Base-by-base conservation (phyloP, 345 rosid genomes). In the Citrus mangshanensis region DNA sequence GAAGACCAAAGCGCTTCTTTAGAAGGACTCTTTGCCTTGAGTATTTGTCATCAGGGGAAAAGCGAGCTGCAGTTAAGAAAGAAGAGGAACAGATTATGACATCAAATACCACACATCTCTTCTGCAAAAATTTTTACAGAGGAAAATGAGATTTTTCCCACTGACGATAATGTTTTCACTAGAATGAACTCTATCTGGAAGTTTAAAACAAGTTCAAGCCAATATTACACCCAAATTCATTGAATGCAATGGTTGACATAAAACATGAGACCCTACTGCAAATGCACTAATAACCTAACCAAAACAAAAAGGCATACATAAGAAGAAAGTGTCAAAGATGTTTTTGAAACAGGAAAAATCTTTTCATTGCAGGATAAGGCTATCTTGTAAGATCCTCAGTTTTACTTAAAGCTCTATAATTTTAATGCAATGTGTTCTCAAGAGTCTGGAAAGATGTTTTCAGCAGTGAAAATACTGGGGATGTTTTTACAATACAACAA, bases 41-140 rank as follows among this genome's bases (percentile, higher is more conserved):
- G 86, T 81, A 89, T 70, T 89, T 88, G 89, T 89, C 93, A 72
- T 89, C 93, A 1, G 91, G 93, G 14, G 91, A 88, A 79, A 89
- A 89, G 59, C 91, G 91, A 30, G 91, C 93, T 89, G 89, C 86
- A 76, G 68, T 34, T 56, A 22, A 18, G 21, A 60, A 10, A 59
- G 1, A 51, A 37, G 3, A 13, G 32, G 18, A 9, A 51, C 30
- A 37, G 25, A 70, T 28, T 9, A 38, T 40, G 7, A 68, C 24
- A 24, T 38, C 6, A 21, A 27, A 27, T 7, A 68, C 49, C 38
- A 8, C 3, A 9, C 27, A 61, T 35, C 35, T 12, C 35, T 18
- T 51, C 13, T 24, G 14, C 21, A 61, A 28, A 42, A 5, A 2
- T 46, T 46, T 35, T 12, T 7, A 46, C 6, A 0, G 2, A 38